These are phyloP conservation scores for Stephanodiscus triporus DNA, from an alignment of 108 stramenopile genomes.

Conservation along the genomic window DNA sequence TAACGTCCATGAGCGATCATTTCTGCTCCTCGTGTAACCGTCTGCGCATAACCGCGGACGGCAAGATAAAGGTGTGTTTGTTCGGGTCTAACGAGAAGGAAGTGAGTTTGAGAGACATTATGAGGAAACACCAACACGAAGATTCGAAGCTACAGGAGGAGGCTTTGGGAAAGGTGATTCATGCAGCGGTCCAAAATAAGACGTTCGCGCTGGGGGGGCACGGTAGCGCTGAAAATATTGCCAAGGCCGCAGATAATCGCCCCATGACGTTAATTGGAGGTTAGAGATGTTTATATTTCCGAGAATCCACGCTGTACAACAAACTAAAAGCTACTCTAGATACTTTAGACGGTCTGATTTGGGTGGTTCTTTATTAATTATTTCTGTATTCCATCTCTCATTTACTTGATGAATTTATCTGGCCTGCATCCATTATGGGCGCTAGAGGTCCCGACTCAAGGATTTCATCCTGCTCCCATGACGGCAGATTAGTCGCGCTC, in stretches of 20 bases:
- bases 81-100: constrained; percentile 89
- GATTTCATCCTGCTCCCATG: constrained; percentile 54
- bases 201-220: constrained; percentile 92
- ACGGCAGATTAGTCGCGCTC: constrained; percentile 54
- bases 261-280: constrained; percentile 99
- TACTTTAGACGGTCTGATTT: not conserved
- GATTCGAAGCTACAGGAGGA: constrained; percentile 29
- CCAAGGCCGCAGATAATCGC: constrained; percentile 81
- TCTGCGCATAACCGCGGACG: constrained; percentile 97
- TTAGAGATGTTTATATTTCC: constrained; percentile 33
- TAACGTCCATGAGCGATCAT: constrained; percentile 97
- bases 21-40: constrained; percentile 99
- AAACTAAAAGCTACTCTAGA: too few species aligned
- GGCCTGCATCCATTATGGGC: constrained; percentile 23
- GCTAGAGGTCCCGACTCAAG: constrained; percentile 21
- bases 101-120: constrained; percentile 84
- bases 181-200: constrained; percentile 84
- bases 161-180: constrained; percentile 65
- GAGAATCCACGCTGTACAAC: not conserved
- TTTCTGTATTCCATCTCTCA: too few species aligned
- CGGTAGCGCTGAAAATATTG: constrained; percentile 74
- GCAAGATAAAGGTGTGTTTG: constrained; percentile 95
- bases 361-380: not conserved
- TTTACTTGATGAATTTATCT: constrained; percentile 1
- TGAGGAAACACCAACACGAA: constrained; percentile 61